A percentile compares a stretch with the other conserved stretches of the same genome.
Evolutionary conservation across 257 asterid genomes (phyloP).

Genomic region (Agastache rugosa): DNA sequence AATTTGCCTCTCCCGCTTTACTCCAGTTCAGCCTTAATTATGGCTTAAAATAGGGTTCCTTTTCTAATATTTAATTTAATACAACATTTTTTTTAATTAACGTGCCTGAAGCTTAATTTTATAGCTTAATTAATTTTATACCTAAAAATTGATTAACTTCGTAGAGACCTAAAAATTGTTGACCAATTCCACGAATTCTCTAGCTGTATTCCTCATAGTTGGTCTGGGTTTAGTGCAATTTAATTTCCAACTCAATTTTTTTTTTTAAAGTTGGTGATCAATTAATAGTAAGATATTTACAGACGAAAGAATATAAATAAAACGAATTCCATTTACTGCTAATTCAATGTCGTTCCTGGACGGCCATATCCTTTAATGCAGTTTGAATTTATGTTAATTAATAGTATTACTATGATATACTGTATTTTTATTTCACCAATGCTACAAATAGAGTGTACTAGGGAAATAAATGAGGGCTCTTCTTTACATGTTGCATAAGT

Average conservation of each 20-base stretch:
- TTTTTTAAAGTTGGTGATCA: neutral
- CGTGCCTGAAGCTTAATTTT: neutral
- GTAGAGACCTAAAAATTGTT: neutral
- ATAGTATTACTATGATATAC: neutral
- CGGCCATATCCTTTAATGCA: conserved; percentile 9
- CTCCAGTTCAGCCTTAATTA: conserved; percentile 12
- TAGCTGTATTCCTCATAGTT: neutral
- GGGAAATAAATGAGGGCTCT: conserved; percentile 21
- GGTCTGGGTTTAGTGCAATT: neutral
- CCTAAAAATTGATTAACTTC: neutral
- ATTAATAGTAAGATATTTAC: neutral
- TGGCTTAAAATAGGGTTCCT: conserved; percentile 17
- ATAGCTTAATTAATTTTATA: too few relatives aligned
- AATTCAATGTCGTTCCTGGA: neutral
- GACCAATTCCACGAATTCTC: neutral
- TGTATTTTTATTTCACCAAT: neutral
- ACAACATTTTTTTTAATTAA: neutral
- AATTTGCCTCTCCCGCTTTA: neutral
- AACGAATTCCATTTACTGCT: neutral
- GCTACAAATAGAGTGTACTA: too few relatives aligned
- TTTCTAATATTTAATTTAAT: neutral
- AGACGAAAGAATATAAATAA: neutral
- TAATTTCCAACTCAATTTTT: neutral
- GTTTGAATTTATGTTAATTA: neutral
- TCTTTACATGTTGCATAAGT: conserved; percentile 27